phyloP scores from a whole-genome alignment of 192 early-diverging fungal genomes.

The Lobosporangium transversale region DNA sequence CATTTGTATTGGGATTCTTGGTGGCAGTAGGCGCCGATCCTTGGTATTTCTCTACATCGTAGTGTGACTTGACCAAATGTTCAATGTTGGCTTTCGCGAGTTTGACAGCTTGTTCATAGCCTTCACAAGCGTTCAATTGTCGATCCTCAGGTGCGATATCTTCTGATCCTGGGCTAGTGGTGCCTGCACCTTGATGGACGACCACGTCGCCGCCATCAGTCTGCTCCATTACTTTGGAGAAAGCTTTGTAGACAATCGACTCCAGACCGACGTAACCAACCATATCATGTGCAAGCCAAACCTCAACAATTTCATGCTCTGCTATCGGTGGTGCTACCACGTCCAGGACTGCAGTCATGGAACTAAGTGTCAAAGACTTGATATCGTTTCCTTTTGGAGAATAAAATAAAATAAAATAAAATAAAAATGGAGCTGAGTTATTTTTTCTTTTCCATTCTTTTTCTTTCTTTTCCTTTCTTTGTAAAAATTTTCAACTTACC shows the following conservation, averaged over 20 bases:
- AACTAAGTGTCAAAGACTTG: conserved; percentile 56
- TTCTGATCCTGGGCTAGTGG: conserved; percentile 14
- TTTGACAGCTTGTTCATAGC: conserved; percentile 62
- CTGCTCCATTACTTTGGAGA: conserved; percentile 67
- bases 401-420: neutral
- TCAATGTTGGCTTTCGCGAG: conserved; percentile 69
- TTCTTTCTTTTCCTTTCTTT: neutral
- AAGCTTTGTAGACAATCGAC: conserved; percentile 61
- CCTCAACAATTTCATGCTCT: conserved; percentile 68
- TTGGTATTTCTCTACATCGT: conserved; percentile 39
- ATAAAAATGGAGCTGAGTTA: neutral
- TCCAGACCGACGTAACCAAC: conserved; percentile 66
- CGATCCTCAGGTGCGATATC: conserved; percentile 35
- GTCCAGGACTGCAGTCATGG: conserved; percentile 61
- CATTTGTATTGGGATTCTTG: conserved; percentile 43
- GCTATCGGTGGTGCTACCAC: conserved; percentile 69
- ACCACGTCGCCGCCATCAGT: conserved; percentile 68
- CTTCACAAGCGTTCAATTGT: conserved; percentile 68
- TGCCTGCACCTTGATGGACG: conserved; percentile 57
- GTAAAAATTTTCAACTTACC: conserved; percentile 35
- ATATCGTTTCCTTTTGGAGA: conserved; percentile 57
- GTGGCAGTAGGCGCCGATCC: neutral
- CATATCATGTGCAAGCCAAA: conserved; percentile 68
- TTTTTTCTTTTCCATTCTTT: neutral
- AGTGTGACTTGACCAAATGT: conserved; percentile 62